These are phyloP conservation scores for Collybiopsis confluens DNA, from an alignment of 768 basidiomycete genomes.

Conservation along the genomic window DNA sequence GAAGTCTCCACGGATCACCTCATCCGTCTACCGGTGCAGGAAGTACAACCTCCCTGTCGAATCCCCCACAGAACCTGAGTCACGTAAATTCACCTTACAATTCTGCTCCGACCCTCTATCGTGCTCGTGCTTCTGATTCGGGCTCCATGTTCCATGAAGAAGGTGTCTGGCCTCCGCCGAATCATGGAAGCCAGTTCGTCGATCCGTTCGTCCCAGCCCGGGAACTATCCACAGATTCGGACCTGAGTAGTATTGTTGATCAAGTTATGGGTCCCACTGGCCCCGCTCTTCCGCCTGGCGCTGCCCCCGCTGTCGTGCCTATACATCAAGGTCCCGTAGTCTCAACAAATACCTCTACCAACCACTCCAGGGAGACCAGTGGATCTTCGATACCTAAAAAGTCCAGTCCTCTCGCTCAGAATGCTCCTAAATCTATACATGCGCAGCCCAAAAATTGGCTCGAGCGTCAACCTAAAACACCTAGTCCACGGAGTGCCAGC, in stretches of 20 bases:
- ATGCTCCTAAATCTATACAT: neutral
- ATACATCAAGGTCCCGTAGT: neutral
- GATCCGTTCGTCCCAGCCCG: constrained; percentile 29
- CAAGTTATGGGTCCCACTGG: constrained; percentile 44
- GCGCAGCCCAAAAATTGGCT: constrained; percentile 6
- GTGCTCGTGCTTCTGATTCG: constrained; percentile 35
- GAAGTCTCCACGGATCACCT: constrained; percentile 4
- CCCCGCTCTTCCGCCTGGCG: neutral
- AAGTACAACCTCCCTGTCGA: constrained; percentile 3
- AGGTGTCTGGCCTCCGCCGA: constrained; percentile 39
- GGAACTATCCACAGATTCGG: constrained; percentile 22
- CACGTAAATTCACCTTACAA: constrained; percentile 7
- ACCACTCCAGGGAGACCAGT: neutral
- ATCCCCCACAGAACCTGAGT: constrained; percentile 4
- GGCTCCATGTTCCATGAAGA: constrained; percentile 48
- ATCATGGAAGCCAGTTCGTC: constrained; percentile 24
- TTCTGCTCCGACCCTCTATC: constrained; percentile 31
- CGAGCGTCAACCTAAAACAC: constrained; percentile 4
- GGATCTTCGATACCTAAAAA: constrained; percentile 4
- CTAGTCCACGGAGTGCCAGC: neutral
- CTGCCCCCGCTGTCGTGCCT: constrained; percentile 2
- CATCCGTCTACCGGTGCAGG: constrained; percentile 5
- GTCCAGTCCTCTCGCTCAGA: neutral
- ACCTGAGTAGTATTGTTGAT: constrained; percentile 38
- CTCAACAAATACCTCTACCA: neutral